Evolutionary conservation across 768 basidiomycete genomes (phyloP), one percentile per base, ranked within the genome.

Genomic region (Neoboletus magnificus): DNA sequence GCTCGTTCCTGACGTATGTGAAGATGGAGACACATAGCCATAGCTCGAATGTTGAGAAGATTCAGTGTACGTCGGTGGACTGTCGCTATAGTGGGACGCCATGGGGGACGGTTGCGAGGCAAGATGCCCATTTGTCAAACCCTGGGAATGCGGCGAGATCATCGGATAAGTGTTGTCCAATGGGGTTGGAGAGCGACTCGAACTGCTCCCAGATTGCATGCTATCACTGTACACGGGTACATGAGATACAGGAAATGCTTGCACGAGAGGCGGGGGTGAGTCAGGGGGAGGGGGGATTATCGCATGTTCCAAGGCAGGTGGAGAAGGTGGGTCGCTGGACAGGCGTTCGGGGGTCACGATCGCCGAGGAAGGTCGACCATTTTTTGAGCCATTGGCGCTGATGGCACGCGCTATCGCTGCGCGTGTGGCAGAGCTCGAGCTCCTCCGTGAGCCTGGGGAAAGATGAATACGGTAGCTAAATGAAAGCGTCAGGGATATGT

Each of bases 391-490:
- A 35, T 49, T 54, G 8, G 56, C 66, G 29, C 67, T 70, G 52
- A 72, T 67, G 30, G 74, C 73, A 50, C 81, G 79, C 33, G 77
- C 76, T 48, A 81, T 79, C 12, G 82, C 79, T n/a, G 82, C 80
- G 39, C 86, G 79, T 2, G 83, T 80, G 25, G 77, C 75, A 12
- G 77, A 71, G 63, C 71, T 73, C 0, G 87, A 84, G 65, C 77
- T 83, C 46, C 89, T 74, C 30, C 89, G 80, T 0, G 89, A 91
- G 48, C 89, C 87, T 0, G 89, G 89, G 1, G 89, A 89, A 22
- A 91, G 76, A 66, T 91, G 89, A 59, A 91, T 90, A 20, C 88
- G 85, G 65, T 90, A 91, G 62, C 89, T 91, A 42, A 54, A 63
- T 32, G 18, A 53, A 53, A 42, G 48, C 15, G 45, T 56, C 43